Evolutionary conservation across 2,329 filamentous ascomycete species (phyloP).

Genomic region (Beauveria asiatica): DNA sequence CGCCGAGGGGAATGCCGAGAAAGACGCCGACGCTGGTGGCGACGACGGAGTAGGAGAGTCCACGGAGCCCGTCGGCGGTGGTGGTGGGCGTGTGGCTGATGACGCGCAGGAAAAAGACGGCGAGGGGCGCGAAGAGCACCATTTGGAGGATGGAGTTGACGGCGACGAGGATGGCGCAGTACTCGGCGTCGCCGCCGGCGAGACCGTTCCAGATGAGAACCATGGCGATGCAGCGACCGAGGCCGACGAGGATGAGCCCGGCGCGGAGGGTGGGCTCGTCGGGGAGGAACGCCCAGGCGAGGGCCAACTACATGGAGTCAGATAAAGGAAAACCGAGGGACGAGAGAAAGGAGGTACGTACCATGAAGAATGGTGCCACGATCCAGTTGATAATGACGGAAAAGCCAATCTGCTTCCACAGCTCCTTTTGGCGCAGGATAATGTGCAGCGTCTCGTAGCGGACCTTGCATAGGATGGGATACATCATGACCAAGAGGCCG

Average conservation of each 20-base stretch:
- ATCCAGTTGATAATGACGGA: constrained; percentile 68
- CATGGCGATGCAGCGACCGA: constrained; percentile 35
- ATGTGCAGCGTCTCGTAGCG: constrained; percentile 61
- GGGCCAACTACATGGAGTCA: constrained; percentile 31
- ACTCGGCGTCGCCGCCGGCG: constrained; percentile 63
- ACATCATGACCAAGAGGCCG: constrained; percentile 76
- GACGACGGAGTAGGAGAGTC: constrained; percentile 48
- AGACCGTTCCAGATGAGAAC: constrained; percentile 64
- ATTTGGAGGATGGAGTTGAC: constrained; percentile 61
- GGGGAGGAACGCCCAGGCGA: constrained; percentile 53
- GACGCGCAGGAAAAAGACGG: constrained; percentile 54
- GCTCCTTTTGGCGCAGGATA: constrained; percentile 43
- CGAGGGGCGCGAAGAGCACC: constrained; percentile 54
- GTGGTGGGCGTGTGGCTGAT: constrained; percentile 39
- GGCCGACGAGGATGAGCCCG: constrained; percentile 11
- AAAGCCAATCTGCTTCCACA: constrained; percentile 65
- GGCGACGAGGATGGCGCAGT: constrained; percentile 64
- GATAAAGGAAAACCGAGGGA: neutral
- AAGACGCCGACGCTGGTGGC: constrained; percentile 70
- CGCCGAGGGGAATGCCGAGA: constrained; percentile 65
- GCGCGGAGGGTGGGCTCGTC: constrained; percentile 42
- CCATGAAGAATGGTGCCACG: constrained; percentile 65
- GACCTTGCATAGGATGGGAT: constrained; percentile 73
- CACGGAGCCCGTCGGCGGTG: constrained; percentile 17
- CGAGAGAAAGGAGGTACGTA: constrained; percentile 20